Evolutionary conservation across 257 asterid genomes (phyloP).

Genomic region (Echites panduratus): DNA sequence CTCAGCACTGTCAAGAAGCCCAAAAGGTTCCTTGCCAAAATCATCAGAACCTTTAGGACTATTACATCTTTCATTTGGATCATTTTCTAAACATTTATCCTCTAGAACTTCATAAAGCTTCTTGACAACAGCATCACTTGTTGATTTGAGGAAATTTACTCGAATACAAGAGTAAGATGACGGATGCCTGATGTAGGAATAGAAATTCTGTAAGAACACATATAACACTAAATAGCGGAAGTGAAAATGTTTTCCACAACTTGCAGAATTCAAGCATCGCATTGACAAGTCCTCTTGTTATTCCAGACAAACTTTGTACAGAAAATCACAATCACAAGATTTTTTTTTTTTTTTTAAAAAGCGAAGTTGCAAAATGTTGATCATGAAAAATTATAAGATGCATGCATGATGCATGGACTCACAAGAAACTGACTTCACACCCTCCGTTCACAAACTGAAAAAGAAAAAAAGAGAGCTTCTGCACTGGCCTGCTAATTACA

Average conservation of each 20-base stretch:
- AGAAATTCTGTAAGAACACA: not conserved
- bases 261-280: not conserved
- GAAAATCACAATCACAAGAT: not conserved
- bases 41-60: slow-evolving; percentile 13
- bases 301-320: not conserved
- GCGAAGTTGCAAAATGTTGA: not conserved
- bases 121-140: slow-evolving; percentile 55
- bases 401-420: not conserved
- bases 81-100: slow-evolving; percentile 34
- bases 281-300: not conserved
- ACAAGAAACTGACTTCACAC: not conserved
- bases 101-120: slow-evolving; percentile 54
- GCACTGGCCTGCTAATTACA: not conserved
- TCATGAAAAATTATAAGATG: not conserved
- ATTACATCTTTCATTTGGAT: slow-evolving; percentile 24
- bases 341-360: not conserved
- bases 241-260: not conserved
- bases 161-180: slow-evolving; percentile 93
- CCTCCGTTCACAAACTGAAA: not conserved
- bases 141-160: slow-evolving; percentile 69
- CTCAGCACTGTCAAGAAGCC: slow-evolving; percentile 17
- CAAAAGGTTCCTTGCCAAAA: slow-evolving; percentile 17
- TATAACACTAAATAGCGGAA: not conserved
- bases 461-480: not conserved
- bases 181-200: slow-evolving; percentile 58